Percentiles rank a stretch among this genome's conserved stretches.
phyloP scores from a whole-genome alignment of 2,329 filamentous ascomycete species.

The Cordyceps cicadae region DNA sequence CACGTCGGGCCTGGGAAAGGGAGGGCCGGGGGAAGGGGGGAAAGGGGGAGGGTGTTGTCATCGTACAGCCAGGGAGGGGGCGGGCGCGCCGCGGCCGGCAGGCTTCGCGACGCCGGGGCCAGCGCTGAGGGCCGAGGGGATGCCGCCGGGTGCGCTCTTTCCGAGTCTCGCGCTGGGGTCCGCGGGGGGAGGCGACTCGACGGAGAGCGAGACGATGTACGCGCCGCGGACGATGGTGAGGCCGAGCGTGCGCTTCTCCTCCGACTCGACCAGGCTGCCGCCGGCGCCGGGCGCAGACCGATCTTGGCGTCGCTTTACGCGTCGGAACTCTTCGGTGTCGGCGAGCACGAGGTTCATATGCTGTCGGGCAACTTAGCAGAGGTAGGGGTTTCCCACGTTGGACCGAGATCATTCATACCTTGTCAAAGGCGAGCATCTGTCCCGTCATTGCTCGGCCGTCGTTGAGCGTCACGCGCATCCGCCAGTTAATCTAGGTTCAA shows the following conservation, averaged over 20 bases:
- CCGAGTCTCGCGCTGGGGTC: slow-evolving; percentile 87
- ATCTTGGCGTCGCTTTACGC: slow-evolving; percentile 74
- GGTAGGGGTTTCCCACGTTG: background rate
- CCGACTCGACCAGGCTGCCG: slow-evolving; percentile 66
- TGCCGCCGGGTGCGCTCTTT: slow-evolving; percentile 60
- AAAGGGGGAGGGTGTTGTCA: background rate
- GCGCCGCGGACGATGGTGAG: slow-evolving; percentile 91
- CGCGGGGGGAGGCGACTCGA: slow-evolving; percentile 90
- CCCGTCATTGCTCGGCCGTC: slow-evolving; percentile 95
- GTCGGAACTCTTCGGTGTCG: slow-evolving; percentile 96
- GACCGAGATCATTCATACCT: slow-evolving; percentile 48
- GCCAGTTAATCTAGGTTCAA: slow-evolving; percentile 83
- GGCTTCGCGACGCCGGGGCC: slow-evolving; percentile 88
- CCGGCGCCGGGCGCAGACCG: slow-evolving; percentile 55
- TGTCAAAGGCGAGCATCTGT: slow-evolving; percentile 98
- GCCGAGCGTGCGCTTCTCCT: slow-evolving; percentile 96
- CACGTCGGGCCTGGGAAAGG: background rate
- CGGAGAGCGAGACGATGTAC: slow-evolving; percentile 87
- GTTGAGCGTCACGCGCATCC: slow-evolving; percentile 92
- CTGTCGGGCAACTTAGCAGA: slow-evolving; percentile 34
- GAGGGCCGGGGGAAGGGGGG: too few species aligned
- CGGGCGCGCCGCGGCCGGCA: slow-evolving; percentile 72
- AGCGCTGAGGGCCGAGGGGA: slow-evolving; percentile 62
- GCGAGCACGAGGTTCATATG: slow-evolving; percentile 99
- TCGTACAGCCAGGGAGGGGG: slow-evolving; percentile 66